Conservation (phyloP, 2,329 filamentous ascomycete species). For the Capronia americana region DNA sequence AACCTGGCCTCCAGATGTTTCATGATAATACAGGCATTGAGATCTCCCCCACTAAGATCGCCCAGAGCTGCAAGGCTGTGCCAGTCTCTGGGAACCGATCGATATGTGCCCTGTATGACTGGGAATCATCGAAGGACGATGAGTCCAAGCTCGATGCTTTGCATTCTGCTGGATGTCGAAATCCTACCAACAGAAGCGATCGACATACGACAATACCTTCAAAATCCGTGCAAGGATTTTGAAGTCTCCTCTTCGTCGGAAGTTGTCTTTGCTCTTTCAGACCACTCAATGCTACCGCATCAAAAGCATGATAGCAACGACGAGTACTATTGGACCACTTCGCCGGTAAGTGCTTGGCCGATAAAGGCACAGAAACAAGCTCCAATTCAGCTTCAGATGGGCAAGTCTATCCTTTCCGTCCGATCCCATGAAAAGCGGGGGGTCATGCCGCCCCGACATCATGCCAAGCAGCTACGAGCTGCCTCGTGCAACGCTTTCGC, state of each 20-base stretch:
- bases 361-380: slow-evolving; percentile 4
- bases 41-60: slow-evolving; percentile 6
- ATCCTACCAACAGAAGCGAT: background rate
- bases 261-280: background rate
- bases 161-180: background rate
- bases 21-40: background rate
- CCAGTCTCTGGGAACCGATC: background rate
- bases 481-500: background rate
- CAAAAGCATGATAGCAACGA: slow-evolving; percentile 12
- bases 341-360: background rate
- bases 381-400: slow-evolving; percentile 4
- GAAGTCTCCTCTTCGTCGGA: background rate
- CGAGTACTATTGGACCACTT: slow-evolving; percentile 5
- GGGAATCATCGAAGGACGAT: background rate
- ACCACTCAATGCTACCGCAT: slow-evolving; percentile 4
- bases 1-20: background rate
- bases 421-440: slow-evolving; percentile 14
- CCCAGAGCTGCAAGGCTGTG: slow-evolving; percentile 10
- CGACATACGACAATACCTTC: background rate
- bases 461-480: slow-evolving; percentile 18
- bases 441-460: slow-evolving; percentile 9
- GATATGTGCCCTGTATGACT: background rate
- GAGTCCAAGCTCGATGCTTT: background rate
- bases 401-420: slow-evolving; percentile 6
- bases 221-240: background rate